phyloP scores from a whole-genome alignment of 352 stramenopile species.

The Elongisporangium anandrum region DNA sequence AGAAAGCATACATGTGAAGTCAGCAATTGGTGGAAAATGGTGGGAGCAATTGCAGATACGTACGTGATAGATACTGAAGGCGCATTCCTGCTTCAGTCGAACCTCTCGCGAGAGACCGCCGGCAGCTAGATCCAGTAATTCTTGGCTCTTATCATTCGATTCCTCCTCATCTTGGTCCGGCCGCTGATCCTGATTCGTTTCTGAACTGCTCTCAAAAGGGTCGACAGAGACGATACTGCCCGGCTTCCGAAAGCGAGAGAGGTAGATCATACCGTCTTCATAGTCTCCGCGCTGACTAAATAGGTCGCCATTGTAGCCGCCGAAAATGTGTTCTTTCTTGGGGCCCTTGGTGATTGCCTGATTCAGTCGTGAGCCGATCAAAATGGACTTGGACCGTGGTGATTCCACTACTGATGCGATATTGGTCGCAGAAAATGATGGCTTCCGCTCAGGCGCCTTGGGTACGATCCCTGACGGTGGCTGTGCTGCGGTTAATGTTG shows the following conservation, averaged over 20 bases:
- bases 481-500: background rate
- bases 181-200: slow-evolving; percentile 33
- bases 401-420: slow-evolving; percentile 26
- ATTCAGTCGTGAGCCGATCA: slow-evolving; percentile 19
- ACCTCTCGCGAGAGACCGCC: slow-evolving; percentile 45
- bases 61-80: slow-evolving; percentile 79
- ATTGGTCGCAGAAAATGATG: slow-evolving; percentile 14
- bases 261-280: slow-evolving; percentile 86
- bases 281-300: slow-evolving; percentile 84
- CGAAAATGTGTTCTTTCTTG: slow-evolving; percentile 50
- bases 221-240: slow-evolving; percentile 21
- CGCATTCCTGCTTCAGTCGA: slow-evolving; percentile 73
- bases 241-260: slow-evolving; percentile 75
- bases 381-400: slow-evolving; percentile 51
- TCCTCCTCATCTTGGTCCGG: slow-evolving; percentile 37
- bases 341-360: slow-evolving; percentile 16
- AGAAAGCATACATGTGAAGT: background rate
- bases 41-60: slow-evolving; percentile 1
- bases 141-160: slow-evolving; percentile 44
- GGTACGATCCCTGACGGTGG: slow-evolving; percentile 16
- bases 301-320: slow-evolving; percentile 67
- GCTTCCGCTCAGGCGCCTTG: slow-evolving; percentile 26
- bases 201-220: slow-evolving; percentile 8
- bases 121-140: slow-evolving; percentile 5
- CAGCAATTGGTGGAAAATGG: background rate